A percentile compares a stretch with the other conserved stretches of the same genome.
Conservation (phyloP, 2,329 filamentous ascomycete species). For the Ilyonectria destructans region DNA sequence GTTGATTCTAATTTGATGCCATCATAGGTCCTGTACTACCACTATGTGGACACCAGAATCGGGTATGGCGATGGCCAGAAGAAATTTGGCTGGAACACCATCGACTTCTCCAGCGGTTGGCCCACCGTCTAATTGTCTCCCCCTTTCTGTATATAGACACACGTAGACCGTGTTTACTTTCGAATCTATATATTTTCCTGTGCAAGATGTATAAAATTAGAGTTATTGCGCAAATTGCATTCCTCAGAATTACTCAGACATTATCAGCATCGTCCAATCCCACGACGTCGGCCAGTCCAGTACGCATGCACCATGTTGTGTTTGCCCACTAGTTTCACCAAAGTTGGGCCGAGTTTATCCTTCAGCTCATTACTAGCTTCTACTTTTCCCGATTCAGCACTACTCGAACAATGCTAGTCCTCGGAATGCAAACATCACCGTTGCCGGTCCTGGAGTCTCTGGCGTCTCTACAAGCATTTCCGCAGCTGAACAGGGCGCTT, state of each 20-base stretch:
- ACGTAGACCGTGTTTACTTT: slow-evolving; percentile 6
- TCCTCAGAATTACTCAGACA: too few species aligned
- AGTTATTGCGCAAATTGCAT: background rate
- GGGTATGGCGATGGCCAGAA: slow-evolving; percentile 58
- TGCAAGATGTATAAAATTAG: background rate
- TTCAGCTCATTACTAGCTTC: background rate
- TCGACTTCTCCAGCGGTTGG: slow-evolving; percentile 66
- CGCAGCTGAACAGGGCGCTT: background rate
- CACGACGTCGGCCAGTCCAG: too few species aligned
- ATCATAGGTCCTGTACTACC: slow-evolving; percentile 63
- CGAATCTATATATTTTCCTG: background rate
- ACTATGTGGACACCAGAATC: slow-evolving; percentile 55
- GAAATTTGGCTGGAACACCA: slow-evolving; percentile 67
- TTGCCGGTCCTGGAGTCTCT: background rate
- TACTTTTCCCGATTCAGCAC: background rate
- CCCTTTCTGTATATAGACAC: background rate
- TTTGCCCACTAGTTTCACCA: too few species aligned
- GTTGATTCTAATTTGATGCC: slow-evolving; percentile 33
- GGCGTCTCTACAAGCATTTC: slow-evolving; percentile 1
- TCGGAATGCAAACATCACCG: background rate
- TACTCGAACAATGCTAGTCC: background rate
- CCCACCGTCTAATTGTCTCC: slow-evolving; percentile 51
- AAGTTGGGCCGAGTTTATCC: too few species aligned
- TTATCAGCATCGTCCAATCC: too few species aligned
- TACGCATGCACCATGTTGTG: too few species aligned